Base-by-base conservation (phyloP, 495 filamentous ascomycete species). In the Cladorrhinum samala region DNA sequence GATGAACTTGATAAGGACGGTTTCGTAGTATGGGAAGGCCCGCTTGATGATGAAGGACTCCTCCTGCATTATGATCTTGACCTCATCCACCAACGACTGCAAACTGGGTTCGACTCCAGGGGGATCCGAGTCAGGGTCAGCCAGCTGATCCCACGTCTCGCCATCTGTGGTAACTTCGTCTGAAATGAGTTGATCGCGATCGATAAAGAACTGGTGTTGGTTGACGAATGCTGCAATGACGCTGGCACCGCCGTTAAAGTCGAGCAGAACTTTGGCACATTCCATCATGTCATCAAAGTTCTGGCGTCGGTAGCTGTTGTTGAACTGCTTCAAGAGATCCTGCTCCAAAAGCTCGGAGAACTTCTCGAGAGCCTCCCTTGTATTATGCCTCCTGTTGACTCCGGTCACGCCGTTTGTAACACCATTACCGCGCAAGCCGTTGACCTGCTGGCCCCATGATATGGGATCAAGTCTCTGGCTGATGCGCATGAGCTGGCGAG, bases 171-270 rank as follows among this genome's bases (percentile, higher is more conserved):
- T 85, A 16, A 97, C 83, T 65, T 99, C 92, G 56, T 96, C 94
- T 0, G 88, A 90, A 16, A 95, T 85, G 54, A 96, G 73, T 60
- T 94, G 88, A 63, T 86, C 89, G 14, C 88, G 77, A 59, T 96
- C 91, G 60, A 99, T 96, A 72, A 99, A 99, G 71, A 97, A 97
- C 63, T 95, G 86, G 72, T 97, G 94, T 69, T 99, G 94, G 68
- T 99, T 99, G 59, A 99, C 92, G 64, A 96, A 99, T 43, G 91
- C 76, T 24, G 86, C 91, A 62, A 96, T 91, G 44, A 96, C 93
- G 70, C 89, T 96, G 44, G 87, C 81, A 30, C 94, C 94, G 25
- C 89, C 88, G 70, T 90, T 95, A 77, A 99, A 99, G 73, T 96
- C 93, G 64, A 92, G 78, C 56, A 99, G 76, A 33, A 95, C 93